Evolutionary conservation across 768 basidiomycete genomes (phyloP), one percentile per base, ranked within the genome.

Genomic region (Lentinula raphanica): DNA sequence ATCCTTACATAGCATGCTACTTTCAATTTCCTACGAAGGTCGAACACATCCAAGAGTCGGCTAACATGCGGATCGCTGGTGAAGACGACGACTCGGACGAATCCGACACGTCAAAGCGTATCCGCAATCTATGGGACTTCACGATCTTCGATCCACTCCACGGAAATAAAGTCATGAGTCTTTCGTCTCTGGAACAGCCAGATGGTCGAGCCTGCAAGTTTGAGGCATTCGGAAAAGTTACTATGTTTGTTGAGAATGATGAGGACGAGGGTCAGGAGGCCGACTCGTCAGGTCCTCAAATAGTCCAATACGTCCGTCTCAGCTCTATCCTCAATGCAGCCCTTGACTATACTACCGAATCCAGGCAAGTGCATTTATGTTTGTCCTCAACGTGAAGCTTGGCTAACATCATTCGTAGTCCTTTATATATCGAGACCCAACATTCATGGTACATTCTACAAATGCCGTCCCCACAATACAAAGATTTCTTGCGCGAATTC

Each of bases 231-330:
- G 90, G 90, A 1, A 62, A 68, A n/a, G 80, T 82, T 1, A 63
- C 67, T 11, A 73, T 84, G 0, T 71, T 72, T 32, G 78, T 76
- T 45, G 72, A 74, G 15, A 72, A 76, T 39, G 84, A 86, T 3
- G 87, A 88, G 55, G 86, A 87, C 54, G 82, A 79, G 21, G 86
- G 79, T 0, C 81, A 86, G 58, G 82, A 86, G 31, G 85, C 82
- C 46, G 80, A 69, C 5, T 59, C 70, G 1, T 72, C 68, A 2
- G 69, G 69, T 25, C 73, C 67, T 3, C 69, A 66, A 9, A 66
- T 69, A 27, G 58, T 59, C 4, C 72, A 76, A 45, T 76, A 74
- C 45, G 65, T 90, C 38, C 71, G 75, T 19, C 72, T 86, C 46
- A 71, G 76, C 5, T 68, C 74, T 1, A 76, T 90, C 25, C 61